Conservation (phyloP, 108 stramenopile genomes). For the Stephanodiscus minutulus region DNA sequence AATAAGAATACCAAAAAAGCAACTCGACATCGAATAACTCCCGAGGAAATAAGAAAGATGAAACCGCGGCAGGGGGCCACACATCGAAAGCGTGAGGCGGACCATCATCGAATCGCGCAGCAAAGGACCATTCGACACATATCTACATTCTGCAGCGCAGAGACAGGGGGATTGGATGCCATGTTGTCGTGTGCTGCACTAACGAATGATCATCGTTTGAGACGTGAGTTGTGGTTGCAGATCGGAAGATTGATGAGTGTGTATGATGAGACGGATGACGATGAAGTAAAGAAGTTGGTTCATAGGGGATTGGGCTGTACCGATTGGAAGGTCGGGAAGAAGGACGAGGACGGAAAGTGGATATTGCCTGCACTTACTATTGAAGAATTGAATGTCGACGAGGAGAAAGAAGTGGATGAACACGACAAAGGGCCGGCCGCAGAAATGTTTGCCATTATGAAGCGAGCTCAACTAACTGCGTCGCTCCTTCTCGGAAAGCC, state of each 20-base stretch:
- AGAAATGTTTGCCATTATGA: slow-evolving; percentile 53
- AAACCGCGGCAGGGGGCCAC: slow-evolving; percentile 71
- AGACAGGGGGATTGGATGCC: slow-evolving; percentile 59
- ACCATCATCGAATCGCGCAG: slow-evolving; percentile 46
- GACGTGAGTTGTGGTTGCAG: slow-evolving; percentile 44
- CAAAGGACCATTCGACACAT: slow-evolving; percentile 60
- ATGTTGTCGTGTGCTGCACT: slow-evolving; percentile 51
- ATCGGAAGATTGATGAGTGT: slow-evolving; percentile 62
- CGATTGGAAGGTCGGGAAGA: slow-evolving; percentile 40
- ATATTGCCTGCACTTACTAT: slow-evolving; percentile 45
- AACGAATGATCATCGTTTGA: slow-evolving; percentile 53
- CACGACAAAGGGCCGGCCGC: slow-evolving; percentile 39
- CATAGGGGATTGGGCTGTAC: slow-evolving; percentile 44
- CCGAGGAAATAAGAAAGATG: slow-evolving; percentile 59
- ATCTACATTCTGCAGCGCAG: slow-evolving; percentile 46
- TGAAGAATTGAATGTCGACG: slow-evolving; percentile 69
- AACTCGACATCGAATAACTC: slow-evolving; percentile 16
- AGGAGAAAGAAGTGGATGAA: slow-evolving; percentile 55
- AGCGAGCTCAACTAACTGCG: slow-evolving; percentile 65
- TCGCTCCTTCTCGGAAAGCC: slow-evolving; percentile 68
- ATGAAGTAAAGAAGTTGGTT: slow-evolving; percentile 62
- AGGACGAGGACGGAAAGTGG: slow-evolving; percentile 31
- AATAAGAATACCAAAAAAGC: slow-evolving; percentile 24
- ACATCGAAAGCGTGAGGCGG: slow-evolving; percentile 64
- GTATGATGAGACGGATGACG: slow-evolving; percentile 47